phyloP scores from a whole-genome alignment of 2,329 filamentous ascomycete species.

The Stachybotrys chartarum region DNA sequence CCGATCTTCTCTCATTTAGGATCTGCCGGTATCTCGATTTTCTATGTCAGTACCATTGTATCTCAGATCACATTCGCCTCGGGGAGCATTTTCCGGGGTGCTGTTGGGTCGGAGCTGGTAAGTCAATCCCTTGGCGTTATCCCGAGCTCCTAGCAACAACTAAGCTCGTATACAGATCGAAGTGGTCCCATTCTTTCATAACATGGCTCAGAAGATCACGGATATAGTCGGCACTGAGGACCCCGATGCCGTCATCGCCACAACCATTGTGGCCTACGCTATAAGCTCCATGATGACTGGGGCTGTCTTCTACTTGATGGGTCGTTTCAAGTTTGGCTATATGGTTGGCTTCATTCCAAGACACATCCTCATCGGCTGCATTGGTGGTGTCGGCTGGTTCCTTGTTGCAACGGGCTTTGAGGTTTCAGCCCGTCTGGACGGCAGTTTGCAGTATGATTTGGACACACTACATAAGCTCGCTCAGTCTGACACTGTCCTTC shows the following conservation, averaged over 20 bases:
- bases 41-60: conserved; percentile 95
- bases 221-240: conserved; percentile 70
- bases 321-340: conserved; percentile 78
- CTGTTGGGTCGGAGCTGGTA: conserved; percentile 88
- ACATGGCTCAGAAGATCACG: conserved; percentile 90
- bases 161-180: conserved; percentile 57
- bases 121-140: conserved; percentile 14
- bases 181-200: conserved; percentile 97
- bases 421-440: conserved; percentile 82
- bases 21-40: conserved; percentile 93
- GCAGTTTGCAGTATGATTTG: conserved; percentile 74
- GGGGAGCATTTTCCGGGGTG: conserved; percentile 83
- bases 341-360: conserved; percentile 95
- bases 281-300: conserved; percentile 88
- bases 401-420: conserved; percentile 86
- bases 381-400: conserved; percentile 95
- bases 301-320: conserved; percentile 85
- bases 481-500: conserved; percentile 62
- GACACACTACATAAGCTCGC: conserved; percentile 71
- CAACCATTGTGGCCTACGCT: conserved; percentile 86
- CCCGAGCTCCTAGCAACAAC: neutral
- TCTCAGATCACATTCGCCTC: conserved; percentile 85
- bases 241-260: conserved; percentile 81
- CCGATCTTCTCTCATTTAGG: conserved; percentile 80
- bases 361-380: conserved; percentile 93